Evolutionary conservation across 176 grass and related monocot species (phyloP), one percentile per base, ranked within the genome.

Genomic region (Chloris gayana): DNA sequence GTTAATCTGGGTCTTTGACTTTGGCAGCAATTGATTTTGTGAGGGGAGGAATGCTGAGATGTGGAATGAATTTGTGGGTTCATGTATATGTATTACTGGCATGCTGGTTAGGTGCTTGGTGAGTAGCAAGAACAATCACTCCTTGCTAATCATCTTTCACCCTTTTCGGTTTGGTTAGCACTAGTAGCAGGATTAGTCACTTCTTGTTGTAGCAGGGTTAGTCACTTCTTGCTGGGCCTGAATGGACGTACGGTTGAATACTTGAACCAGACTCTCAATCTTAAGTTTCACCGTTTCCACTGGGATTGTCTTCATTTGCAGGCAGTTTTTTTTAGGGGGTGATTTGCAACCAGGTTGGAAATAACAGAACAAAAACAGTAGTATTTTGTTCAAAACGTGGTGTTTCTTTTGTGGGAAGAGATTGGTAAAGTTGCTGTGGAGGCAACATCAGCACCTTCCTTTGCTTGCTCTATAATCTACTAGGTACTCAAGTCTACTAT

Each of bases 51-150:
- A 21, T 53, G 47, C 5, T 45, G 69, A 68, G 30, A n/a, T 31
- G 15, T 21, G 24, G 33, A 10, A 49, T 30, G 35, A 45, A 15
- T 39, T 21, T 80, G 18, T 75, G 39, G 51, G 33, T 70, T 84
- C 33, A 10, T 75, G 19, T 69, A 17, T 69, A 10, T 75, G 19
- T 69, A 17, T 69, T 65, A 39, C 74, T 84, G 47, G 31, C 6
- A 7, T 25, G 18, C 67, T 54, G 4, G 30, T 64, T 75, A 21
- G 37, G 27, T n/a, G 19, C 38, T 77, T 46, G 3, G 3, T 39
- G 29, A 62, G 46, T 18, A 56, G 11, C 17, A 58, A 32, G 21
- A 15, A 21, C 10, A 12, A 21, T 74, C 17, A 13, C 17, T 11
- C 65, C 27, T 60, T 72, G 42, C 3, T 42, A 57, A 8, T 57